Evolutionary conservation across 2,329 filamentous ascomycete species (phyloP).

Genomic region (Pseudogymnoascus sp.): DNA sequence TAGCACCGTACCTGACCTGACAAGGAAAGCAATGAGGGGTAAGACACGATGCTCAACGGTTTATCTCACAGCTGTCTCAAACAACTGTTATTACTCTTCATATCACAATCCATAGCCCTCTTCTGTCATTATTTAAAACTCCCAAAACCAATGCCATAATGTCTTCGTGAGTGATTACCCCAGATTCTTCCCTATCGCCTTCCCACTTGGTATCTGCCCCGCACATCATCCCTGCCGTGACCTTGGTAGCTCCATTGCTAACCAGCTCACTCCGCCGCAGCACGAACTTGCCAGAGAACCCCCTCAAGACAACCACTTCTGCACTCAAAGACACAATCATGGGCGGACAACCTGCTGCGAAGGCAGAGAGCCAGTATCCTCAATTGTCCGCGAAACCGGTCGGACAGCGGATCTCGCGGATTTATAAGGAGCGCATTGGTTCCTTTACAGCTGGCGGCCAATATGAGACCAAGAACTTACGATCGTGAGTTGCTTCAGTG

Average conservation of each 20-base stretch:
- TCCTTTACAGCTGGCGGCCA: constrained; percentile 76
- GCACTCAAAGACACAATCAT: constrained; percentile 21
- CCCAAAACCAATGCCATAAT: not conserved
- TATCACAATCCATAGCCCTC: not conserved
- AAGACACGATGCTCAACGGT: not conserved
- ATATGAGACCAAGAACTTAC: constrained; percentile 67
- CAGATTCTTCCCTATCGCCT: not conserved
- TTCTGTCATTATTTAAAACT: not conserved
- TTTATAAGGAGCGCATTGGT: constrained; percentile 76
- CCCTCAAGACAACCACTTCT: not conserved
- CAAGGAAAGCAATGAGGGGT: not conserved
- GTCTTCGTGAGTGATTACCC: not conserved
- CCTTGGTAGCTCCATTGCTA: constrained; percentile 1
- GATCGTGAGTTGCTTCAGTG: constrained; percentile 48
- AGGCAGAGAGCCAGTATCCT: constrained; percentile 26
- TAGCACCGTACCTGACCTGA: not conserved
- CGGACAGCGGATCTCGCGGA: constrained; percentile 74
- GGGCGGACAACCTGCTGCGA: constrained; percentile 28
- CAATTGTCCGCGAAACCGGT: constrained; percentile 38
- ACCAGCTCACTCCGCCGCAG: not conserved
- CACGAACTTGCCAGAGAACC: not conserved
- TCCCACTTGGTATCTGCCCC: not conserved
- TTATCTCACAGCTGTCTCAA: not conserved
- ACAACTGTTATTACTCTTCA: not conserved
- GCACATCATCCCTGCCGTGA: not conserved